Base-by-base conservation (phyloP, 495 filamentous ascomycete genomes). In the Penicillium manginii region DNA sequence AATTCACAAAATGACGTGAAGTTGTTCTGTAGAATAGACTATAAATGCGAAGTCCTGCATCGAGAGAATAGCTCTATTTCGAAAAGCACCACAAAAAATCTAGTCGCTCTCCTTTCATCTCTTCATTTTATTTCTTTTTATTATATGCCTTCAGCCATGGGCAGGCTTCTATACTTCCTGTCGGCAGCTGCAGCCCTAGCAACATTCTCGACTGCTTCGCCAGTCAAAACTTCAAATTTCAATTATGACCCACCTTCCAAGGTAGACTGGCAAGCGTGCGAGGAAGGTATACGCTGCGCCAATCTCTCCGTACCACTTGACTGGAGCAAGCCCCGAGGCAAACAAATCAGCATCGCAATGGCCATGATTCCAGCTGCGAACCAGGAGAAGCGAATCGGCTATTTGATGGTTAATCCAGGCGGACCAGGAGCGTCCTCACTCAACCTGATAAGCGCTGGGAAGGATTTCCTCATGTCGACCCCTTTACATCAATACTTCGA, bases 401-500 rank as follows among this genome's bases (percentile, higher is more conserved):
- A 45, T 45, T 17, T 45, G n/a, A 45, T 45, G 40, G 18, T 45
- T n/a, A 45, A 45, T 19, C 40, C 40, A 17, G 40, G 40, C n/a
- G 40, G 40, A 22, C 40, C 35, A n/a, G 35, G 35, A 12, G 35
- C 11, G 14, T 37, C 35, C 4, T 12, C 40, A 1, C 4, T 17
- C 3, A 21, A 19, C 14, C 11, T 45, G 12, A 45, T 45, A 17
- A 45, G 8, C 40, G 9, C n/a, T 4, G 18, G 8, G 7, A 45
- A 45, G n/a, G 18, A 45, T 5, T 17, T 45, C 40, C 40, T 45
- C 40, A 17, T 18, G 9, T 45, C 40, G 2, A 45, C 40, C 0
- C 8, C 12, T 0, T n/a, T 45, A 61, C 40, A 45, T n/a, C n/a
- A 45, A 45, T 45, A 45, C 40, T 81, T 68, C 59, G 79, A 82